phyloP scores from a whole-genome alignment of 2,329 filamentous ascomycete genomes.

The Ciborinia camelliae region DNA sequence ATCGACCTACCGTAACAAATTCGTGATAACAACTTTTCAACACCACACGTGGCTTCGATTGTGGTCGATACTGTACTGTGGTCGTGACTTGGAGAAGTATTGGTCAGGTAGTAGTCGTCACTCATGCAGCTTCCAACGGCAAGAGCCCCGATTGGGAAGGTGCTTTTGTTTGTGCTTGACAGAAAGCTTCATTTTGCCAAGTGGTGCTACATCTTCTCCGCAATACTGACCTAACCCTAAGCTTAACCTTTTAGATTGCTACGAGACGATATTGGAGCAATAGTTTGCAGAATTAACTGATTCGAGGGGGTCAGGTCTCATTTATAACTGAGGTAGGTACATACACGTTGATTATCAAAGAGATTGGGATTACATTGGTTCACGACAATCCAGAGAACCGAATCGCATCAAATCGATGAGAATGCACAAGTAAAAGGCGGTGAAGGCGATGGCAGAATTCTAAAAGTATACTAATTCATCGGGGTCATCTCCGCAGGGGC shows the following conservation, averaged over 20 bases:
- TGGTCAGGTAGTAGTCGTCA: background rate
- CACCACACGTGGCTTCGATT: background rate
- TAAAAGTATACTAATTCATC: background rate
- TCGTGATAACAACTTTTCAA: background rate
- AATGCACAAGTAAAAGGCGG: too few relatives aligned
- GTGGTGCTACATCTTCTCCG: background rate
- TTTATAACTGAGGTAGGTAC: too few relatives aligned
- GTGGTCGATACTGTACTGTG: too few relatives aligned
- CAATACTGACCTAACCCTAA: too few relatives aligned
- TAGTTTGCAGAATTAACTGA: too few relatives aligned
- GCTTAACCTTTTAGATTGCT: background rate
- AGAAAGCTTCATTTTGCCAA: slow-evolving; percentile 3
- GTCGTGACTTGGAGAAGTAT: too few relatives aligned
- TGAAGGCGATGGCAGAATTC: background rate
- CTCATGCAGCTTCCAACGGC: background rate
- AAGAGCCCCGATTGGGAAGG: background rate
- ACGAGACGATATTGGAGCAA: background rate
- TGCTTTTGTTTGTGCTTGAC: background rate
- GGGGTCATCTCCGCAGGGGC: background rate
- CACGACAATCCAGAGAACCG: background rate
- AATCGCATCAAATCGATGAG: background rate
- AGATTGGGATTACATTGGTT: background rate
- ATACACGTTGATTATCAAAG: background rate
- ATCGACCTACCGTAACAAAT: background rate
- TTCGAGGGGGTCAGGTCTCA: too few relatives aligned